phyloP scores from a whole-genome alignment of 371 early-diverging fungal genomes.

The Saksenaea vasiformis region DNA sequence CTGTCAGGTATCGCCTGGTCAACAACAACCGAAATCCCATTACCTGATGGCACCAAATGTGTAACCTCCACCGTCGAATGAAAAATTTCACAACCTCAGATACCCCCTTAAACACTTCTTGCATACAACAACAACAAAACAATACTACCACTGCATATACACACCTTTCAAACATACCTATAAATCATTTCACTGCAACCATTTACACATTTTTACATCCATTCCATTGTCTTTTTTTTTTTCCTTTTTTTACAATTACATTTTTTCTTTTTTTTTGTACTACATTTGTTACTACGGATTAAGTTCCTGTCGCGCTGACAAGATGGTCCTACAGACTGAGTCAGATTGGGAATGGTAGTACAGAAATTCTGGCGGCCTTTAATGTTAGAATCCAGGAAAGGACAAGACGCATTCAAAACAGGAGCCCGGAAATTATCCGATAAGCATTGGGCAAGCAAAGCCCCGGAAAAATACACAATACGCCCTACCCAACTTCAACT shows the following conservation, averaged over 20 bases:
- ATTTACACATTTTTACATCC: neutral
- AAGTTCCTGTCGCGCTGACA: neutral
- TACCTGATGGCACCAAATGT: conserved; percentile 18
- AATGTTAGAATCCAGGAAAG: too few species aligned
- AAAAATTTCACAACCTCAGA: neutral
- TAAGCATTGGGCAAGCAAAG: too few species aligned
- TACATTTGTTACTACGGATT: neutral
- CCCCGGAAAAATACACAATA: too few species aligned
- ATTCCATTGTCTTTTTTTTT: conserved; percentile 5
- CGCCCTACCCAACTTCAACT: too few species aligned
- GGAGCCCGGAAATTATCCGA: too few species aligned
- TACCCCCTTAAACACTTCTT: neutral
- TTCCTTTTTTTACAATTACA: neutral
- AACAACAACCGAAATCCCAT: conserved; percentile 17
- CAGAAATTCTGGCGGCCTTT: neutral
- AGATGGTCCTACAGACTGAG: neutral
- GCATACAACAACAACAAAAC: too few species aligned
- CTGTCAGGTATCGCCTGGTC: conserved; percentile 44
- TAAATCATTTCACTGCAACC: neutral
- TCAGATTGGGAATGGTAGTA: neutral
- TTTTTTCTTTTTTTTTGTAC: neutral
- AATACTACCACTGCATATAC: neutral
- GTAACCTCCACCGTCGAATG: conserved; percentile 16
- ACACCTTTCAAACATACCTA: neutral
- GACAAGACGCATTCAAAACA: too few species aligned